Percentiles rank a stretch among this genome's conserved stretches.
These are phyloP conservation scores for Rhynchospora breviuscula DNA, from an alignment of 176 grass and related monocot genomes.

Conservation along the genomic window DNA sequence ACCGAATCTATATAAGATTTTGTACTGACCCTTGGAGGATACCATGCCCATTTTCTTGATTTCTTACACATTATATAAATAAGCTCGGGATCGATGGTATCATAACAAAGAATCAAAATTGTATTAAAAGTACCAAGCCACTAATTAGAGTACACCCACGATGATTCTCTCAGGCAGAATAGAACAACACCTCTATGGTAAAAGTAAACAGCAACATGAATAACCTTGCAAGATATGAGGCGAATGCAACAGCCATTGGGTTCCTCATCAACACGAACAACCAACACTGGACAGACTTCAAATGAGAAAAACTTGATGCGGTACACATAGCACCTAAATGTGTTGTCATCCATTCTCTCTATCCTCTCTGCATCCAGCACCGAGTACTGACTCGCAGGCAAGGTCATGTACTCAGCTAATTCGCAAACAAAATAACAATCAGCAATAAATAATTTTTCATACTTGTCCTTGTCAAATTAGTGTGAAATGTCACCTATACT, in stretches of 20 bases:
- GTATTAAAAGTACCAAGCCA: background rate
- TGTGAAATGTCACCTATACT: background rate
- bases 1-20: background rate
- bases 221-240: constrained; percentile 81
- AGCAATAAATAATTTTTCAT: background rate
- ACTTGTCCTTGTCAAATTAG: background rate
- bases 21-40: background rate
- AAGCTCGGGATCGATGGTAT: background rate
- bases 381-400: constrained; percentile 95
- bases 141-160: background rate
- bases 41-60: background rate
- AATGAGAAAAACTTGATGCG: constrained; percentile 92
- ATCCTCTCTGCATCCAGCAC: constrained; percentile 97
- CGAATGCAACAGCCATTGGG: constrained; percentile 77
- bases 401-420: constrained; percentile 88
- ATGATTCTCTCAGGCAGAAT: background rate
- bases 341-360: constrained; percentile 78
- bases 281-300: constrained; percentile 89
- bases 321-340: constrained; percentile 89
- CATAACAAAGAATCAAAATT: background rate
- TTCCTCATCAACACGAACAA: constrained; percentile 85
- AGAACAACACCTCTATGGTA: background rate
- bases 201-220: background rate
- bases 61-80: background rate
- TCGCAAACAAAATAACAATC: background rate